These are phyloP conservation scores for Fagopyrum tataricum DNA, from an alignment of 148 eudicot genomes.

Conservation along the genomic window DNA sequence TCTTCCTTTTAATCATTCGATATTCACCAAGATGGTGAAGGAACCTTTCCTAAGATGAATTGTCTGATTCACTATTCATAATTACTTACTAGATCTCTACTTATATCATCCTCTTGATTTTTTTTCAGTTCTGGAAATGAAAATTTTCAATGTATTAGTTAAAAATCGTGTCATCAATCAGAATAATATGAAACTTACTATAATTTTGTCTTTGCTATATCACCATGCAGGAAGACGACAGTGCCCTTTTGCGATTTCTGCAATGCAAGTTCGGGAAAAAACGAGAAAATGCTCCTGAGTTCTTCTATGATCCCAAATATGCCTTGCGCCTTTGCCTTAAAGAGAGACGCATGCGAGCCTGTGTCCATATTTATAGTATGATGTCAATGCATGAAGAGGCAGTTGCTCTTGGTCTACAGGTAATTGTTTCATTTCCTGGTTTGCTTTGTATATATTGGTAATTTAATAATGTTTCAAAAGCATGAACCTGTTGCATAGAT, in stretches of 20 bases:
- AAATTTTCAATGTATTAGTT: background rate
- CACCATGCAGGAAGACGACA: constrained; percentile 71
- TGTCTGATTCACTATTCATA: background rate
- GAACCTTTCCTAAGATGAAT: background rate
- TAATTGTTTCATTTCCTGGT: constrained; percentile 16
- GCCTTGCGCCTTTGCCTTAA: constrained; percentile 94
- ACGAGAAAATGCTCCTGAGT: constrained; percentile 65
- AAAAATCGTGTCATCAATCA: background rate
- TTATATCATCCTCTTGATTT: background rate
- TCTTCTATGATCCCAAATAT: constrained; percentile 95
- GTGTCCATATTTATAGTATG: constrained; percentile 99
- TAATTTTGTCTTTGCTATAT: constrained; percentile 5
- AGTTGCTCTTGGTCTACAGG: constrained; percentile 98
- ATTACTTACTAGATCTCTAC: background rate
- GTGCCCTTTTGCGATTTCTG: constrained; percentile 87
- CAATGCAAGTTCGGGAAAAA: constrained; percentile 94
- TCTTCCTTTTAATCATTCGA: background rate
- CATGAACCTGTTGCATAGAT: background rate
- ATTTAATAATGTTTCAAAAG: background rate
- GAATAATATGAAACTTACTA: background rate
- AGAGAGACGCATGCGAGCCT: constrained; percentile 93
- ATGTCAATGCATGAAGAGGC: constrained; percentile 99
- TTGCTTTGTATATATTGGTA: background rate
- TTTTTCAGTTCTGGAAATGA: background rate
- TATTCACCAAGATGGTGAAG: background rate